Base-by-base conservation (phyloP, 345 rosid species). In the Clausena lansium region DNA sequence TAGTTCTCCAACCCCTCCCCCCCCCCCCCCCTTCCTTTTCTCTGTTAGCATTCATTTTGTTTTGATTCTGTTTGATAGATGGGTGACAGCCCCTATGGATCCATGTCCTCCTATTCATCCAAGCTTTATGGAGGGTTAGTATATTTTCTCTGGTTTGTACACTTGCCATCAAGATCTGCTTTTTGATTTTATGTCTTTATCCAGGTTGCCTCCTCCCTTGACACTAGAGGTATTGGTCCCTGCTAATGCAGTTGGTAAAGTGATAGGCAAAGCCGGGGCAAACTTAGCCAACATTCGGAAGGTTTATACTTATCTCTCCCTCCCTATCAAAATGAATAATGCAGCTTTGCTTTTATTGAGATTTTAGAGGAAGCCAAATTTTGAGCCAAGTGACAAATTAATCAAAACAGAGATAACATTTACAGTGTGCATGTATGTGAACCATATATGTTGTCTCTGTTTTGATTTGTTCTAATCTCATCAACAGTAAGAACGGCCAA, bases 241-340 rank as follows among this genome's bases (percentile, higher is more conserved):
- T 74, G 87, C 92, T 54, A 87, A 84, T 88, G 95, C 99, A 32
- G 91, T 94, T 15, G 88, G 95, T 79, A 96, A 91, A 89, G 99
- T 96, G 65, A 77, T 96, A 80, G 99, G 99, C 64, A 96, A 87
- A 90, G 95, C 91, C 74, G 99, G 99, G 73, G 85, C 92, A 65
- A 96, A 96, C 84, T 82, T 96, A 81, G 87, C 90, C 77, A 96
- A 94, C 83, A 91, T 96, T 67, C 89, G 94, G 77, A 90, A 91
- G 97, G 99, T 96, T 77, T 73, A 83, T 79, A 77, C 47, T 73
- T 76, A 39, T 75, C 24, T 73, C 41, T 55, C 28, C 36, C 39
- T 58, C 38, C 14, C 70, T 70, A 25, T 27, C 10, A n/a, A 69
- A 22, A 27, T 61, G 50, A 39, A 54, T 69, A 62, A 35, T 54